Evolutionary conservation across 2,329 filamentous ascomycete species (phyloP), one percentile per base, ranked within the genome.

Genomic region (Leptographium lundbergii): DNA sequence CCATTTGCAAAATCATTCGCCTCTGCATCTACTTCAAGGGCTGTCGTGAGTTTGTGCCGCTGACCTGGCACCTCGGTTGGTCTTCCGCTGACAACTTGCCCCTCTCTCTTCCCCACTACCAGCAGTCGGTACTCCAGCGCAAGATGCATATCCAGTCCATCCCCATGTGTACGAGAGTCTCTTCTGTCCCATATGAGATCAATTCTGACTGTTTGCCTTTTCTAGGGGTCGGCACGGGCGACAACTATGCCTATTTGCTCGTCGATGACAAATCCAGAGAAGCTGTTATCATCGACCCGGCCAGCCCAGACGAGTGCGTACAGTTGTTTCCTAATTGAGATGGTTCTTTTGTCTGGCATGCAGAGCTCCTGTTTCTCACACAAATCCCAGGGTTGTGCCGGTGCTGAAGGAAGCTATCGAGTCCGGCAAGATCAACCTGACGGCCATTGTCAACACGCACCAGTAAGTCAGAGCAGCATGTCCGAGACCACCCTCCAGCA

Each of bases 401-500:
- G 72, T 85, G 19, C 73, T 99, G 57, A 86, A 92, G 69, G 80
- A 91, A 64, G 85, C 88, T 61, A 86, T 89, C 6, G 74, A 84
- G 48, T 74, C 77, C 25, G 86, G 87, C 19, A 81, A 82, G 65
- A 89, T 96, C 68, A 91, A 95, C 66, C 75, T 99, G 62, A 91
- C 81, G 27, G 88, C 86, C 56, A 95, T 99, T 69, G 85, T 97
- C 67, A 99, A 99, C 70, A 99, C 94, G 1, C 94, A 99, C 69
- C 92, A 97, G 91, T 96, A 76, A 73, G 88, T 47, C 11, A 11
- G 6, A 4, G 13, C 3, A 22, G 4, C 51, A 45, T 45, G 19
- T 19, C 17, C 17, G 11, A 53, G 6, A 36, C 27, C 17, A 2
- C 19, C 1, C 5, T 19, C 27, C 17, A 6, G 19, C 42, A 42